phyloP scores from a whole-genome alignment of 371 early-diverging fungal genomes.

The Syncephalastrum racemosum region DNA sequence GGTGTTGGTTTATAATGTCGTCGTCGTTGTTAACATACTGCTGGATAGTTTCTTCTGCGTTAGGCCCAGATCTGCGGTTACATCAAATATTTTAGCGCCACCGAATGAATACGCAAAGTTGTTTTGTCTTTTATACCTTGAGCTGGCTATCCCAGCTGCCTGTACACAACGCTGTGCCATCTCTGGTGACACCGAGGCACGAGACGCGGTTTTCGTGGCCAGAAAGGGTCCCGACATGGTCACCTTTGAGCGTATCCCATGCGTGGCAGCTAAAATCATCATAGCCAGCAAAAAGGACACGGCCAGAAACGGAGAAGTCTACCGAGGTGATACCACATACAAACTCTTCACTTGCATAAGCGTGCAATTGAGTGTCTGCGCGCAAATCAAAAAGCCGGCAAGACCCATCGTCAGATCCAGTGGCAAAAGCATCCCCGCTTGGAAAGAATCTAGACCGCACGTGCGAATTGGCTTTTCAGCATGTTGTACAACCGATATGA shows the following conservation, averaged over 20 bases:
- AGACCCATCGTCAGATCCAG: constrained; percentile 97
- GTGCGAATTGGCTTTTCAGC: background rate
- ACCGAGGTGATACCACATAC: constrained; percentile 96
- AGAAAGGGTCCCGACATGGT: constrained; percentile 90
- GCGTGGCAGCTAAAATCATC: constrained; percentile 98
- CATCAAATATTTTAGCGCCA: too few relatives aligned
- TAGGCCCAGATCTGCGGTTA: too few relatives aligned
- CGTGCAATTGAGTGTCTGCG: constrained; percentile 94
- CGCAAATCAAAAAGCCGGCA: constrained; percentile 96
- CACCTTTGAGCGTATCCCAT: constrained; percentile 96
- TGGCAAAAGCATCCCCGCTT: constrained; percentile 94
- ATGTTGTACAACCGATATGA: background rate
- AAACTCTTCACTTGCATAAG: constrained; percentile 93
- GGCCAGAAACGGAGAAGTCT: constrained; percentile 92
- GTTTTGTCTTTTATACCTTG: constrained; percentile 55
- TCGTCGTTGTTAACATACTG: too few relatives aligned
- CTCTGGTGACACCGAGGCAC: constrained; percentile 92
- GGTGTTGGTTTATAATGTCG: too few relatives aligned
- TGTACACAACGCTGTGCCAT: constrained; percentile 97
- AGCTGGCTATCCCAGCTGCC: constrained; percentile 96
- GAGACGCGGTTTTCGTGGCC: constrained; percentile 98
- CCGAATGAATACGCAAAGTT: too few relatives aligned
- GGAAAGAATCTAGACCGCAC: constrained; percentile 80
- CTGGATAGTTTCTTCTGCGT: too few relatives aligned
- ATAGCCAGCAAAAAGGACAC: constrained; percentile 95